Percentiles rank a stretch among this genome's conserved stretches.
phyloP scores from a whole-genome alignment of 306 rosid species.

The Castanopsis chinensis region DNA sequence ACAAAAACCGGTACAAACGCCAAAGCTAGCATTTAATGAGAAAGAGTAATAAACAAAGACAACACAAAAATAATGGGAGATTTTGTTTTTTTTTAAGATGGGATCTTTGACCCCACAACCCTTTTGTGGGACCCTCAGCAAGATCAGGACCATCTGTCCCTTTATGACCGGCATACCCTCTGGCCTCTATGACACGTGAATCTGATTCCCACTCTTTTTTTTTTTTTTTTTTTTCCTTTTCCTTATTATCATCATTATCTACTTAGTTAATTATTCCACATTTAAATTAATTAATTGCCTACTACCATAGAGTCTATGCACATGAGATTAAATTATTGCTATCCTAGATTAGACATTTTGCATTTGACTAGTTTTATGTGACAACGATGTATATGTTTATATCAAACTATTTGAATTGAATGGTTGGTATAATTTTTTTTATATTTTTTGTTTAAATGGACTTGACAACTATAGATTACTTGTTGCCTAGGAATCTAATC shows the following conservation, averaged over 20 bases:
- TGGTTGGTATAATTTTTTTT: background rate
- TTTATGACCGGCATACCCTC: constrained; percentile 59
- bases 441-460: background rate
- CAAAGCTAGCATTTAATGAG: constrained; percentile 49
- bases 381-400: background rate
- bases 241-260: constrained; percentile 9
- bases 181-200: constrained; percentile 67
- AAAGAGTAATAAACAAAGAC: constrained; percentile 35
- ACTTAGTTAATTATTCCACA: background rate
- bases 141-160: constrained; percentile 73
- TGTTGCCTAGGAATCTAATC: constrained; percentile 61
- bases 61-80: constrained; percentile 52
- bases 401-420: background rate
- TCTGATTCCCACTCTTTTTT: constrained; percentile 48
- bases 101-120: constrained; percentile 35
- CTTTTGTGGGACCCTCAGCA: constrained; percentile 32
- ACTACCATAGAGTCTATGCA: too few species aligned
- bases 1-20: constrained; percentile 34
- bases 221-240: background rate
- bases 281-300: background rate
- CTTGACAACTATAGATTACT: constrained; percentile 6
- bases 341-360: constrained; percentile 10
- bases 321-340: too few species aligned
- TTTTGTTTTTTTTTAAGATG: constrained; percentile 28
- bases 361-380: constrained; percentile 6